A percentile compares a stretch with the other conserved stretches of the same genome.
phyloP scores from a whole-genome alignment of 148 eudicot genomes.

The Arbutus unedo region DNA sequence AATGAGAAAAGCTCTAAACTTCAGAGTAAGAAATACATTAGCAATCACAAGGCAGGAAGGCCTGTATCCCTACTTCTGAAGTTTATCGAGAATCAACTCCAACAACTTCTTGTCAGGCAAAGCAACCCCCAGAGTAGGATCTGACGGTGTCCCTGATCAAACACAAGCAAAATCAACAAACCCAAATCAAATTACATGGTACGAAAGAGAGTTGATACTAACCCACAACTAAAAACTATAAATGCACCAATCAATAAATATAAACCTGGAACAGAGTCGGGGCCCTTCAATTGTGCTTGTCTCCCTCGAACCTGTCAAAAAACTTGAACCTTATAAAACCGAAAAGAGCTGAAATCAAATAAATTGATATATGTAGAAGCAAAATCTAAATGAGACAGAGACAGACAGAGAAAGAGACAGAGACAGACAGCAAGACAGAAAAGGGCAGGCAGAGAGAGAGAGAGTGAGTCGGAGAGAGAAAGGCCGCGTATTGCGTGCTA shows the following conservation, averaged over 20 bases:
- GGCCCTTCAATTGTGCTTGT: slow-evolving; percentile 33
- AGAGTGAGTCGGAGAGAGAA: slow-evolving; percentile 15
- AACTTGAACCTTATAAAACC: slow-evolving; percentile 22
- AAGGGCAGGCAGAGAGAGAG: slow-evolving; percentile 13
- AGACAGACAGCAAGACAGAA: background rate
- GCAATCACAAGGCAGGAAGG: background rate
- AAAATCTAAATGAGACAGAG: slow-evolving; percentile 13
- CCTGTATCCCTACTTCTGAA: slow-evolving; percentile 67
- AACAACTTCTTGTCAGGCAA: slow-evolving; percentile 78
- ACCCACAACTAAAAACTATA: background rate
- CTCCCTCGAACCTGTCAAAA: slow-evolving; percentile 42
- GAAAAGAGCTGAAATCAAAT: background rate
- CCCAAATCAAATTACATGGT: background rate
- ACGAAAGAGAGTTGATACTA: background rate
- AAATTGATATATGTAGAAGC: slow-evolving; percentile 19
- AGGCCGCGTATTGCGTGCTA: slow-evolving; percentile 14
- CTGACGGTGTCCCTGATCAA: slow-evolving; percentile 41
- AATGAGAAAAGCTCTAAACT: slow-evolving; percentile 15
- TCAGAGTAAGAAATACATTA: slow-evolving; percentile 8
- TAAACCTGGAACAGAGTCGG: slow-evolving; percentile 46
- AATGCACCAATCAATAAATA: slow-evolving; percentile 19
- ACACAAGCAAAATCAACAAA: slow-evolving; percentile 19
- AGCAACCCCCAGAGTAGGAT: slow-evolving; percentile 28
- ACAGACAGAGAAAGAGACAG: slow-evolving; percentile 18
- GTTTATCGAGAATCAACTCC: slow-evolving; percentile 81